Conservation (phyloP, 441 rosid species). For the Arabidopsis hybrid region DNA sequence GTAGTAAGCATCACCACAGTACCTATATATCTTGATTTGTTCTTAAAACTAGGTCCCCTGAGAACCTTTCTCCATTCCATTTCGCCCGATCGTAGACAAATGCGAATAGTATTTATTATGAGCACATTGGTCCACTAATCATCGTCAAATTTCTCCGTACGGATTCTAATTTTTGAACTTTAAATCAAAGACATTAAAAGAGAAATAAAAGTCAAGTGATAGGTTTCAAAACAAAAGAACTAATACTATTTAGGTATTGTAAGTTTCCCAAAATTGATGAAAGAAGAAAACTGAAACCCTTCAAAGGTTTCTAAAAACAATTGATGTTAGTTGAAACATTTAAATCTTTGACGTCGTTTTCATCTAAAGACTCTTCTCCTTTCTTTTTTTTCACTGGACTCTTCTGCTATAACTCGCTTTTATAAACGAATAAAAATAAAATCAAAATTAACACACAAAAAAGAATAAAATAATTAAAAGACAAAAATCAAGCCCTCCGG, state of each 20-base stretch:
- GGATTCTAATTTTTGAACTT: background rate
- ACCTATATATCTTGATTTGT: too few species aligned
- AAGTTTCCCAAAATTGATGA: background rate
- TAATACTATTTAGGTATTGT: background rate
- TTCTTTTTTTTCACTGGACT: too few species aligned
- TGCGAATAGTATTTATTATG: background rate
- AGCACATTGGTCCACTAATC: background rate
- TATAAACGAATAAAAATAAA: background rate
- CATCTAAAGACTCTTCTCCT: too few species aligned
- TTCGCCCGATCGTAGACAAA: background rate
- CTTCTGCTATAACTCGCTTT: background rate
- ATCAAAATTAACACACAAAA: background rate
- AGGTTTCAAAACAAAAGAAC: too few species aligned
- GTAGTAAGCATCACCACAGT: too few species aligned
- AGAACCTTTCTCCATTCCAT: background rate
- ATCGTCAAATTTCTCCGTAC: background rate
- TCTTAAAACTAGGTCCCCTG: too few species aligned
- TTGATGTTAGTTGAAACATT: background rate
- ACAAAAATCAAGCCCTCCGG: background rate
- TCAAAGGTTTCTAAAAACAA: background rate
- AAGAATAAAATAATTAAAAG: background rate
- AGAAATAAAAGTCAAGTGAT: background rate
- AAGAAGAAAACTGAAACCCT: background rate
- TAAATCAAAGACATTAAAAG: background rate
- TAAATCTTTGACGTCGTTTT: background rate